Evolutionary conservation across 163 green algal species (phyloP), one percentile per base, ranked within the genome.

Genomic region (Scenedesmus sp.): DNA sequence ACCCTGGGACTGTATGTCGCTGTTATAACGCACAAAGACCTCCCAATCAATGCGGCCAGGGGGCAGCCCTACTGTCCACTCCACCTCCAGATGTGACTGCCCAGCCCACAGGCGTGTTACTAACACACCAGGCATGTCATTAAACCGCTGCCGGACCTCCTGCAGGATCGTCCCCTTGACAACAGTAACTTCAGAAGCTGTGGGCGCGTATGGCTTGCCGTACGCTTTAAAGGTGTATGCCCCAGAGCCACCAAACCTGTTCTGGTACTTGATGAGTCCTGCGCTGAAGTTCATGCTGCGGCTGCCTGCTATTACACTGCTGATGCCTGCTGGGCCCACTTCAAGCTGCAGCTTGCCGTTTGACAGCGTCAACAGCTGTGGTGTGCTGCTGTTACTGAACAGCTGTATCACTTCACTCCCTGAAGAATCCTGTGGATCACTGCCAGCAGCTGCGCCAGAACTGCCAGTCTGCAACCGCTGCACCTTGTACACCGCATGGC

Each of bases 11-110:
- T 54, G n/a, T 4, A 90, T 20, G 55, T 34, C 20, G 7, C 13
- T 90, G 34, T 73, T 66, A 20, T 90, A 90, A 10, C 67, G 66
- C 46, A 90, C 67, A 84, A 90, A 84, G 1, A 66, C 67, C 46
- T 90, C 86, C 67, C 84, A 84, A 66, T 90, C 55, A 5, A 59
- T 15, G n/a, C 34, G 15, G 9, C 13, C 7, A n/a, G 86, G 66
- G 60, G 70, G 66, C 23, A 95, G 96, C 2, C 96, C 97, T 34
- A 96, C 95, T 2, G 95, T 98, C 96, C 97, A 99, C 89, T 98
- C 96, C 9, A 98, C 26, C 93, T 99, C 97, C 20, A 96, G 84
- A 46, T 95, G 70, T 2, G 64, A 18, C 13, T 87, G 88, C 9
- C 91, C 95, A 2, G 85, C 73, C 95, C 96, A 96, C 73, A 98